Conservation (phyloP, 2,329 filamentous ascomycete genomes). For the Neopestalotiopsis sp. region DNA sequence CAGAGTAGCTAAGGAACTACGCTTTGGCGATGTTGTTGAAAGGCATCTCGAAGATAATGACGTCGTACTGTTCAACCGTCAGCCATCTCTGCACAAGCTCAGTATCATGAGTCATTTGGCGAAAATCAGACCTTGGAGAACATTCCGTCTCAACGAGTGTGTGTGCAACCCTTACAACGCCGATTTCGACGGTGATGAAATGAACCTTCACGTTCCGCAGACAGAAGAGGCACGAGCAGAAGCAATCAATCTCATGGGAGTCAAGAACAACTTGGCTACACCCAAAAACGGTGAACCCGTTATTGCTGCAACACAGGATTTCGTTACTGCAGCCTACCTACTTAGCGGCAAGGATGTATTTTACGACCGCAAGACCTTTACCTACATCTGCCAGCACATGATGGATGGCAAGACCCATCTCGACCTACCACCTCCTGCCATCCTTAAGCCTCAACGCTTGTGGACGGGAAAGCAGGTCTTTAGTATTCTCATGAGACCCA, state of each 20-base stretch:
- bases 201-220: constrained; percentile 98
- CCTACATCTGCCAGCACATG: constrained; percentile 93
- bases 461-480: constrained; percentile 99
- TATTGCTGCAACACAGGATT: constrained; percentile 98
- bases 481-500: constrained; percentile 88
- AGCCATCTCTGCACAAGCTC: constrained; percentile 96
- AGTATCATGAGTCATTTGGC: constrained; percentile 97
- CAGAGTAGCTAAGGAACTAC: constrained; percentile 74
- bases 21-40: constrained; percentile 88
- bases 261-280: constrained; percentile 94
- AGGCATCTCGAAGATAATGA: constrained; percentile 95
- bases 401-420: constrained; percentile 78
- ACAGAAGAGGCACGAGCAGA: constrained; percentile 96
- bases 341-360: constrained; percentile 93
- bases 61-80: constrained; percentile 96
- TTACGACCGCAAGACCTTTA: constrained; percentile 86
- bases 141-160: constrained; percentile 96
- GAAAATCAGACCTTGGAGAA: constrained; percentile 93
- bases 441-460: constrained; percentile 82
- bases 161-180: constrained; percentile 98
- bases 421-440: constrained; percentile 84
- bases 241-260: constrained; percentile 95
- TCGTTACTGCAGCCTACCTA: constrained; percentile 93
- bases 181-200: constrained; percentile 98
- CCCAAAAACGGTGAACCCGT: constrained; percentile 98